Evolutionary conservation across 441 rosid genomes (phyloP), one percentile per base, ranked within the genome.

Genomic region (Pelargonium fulgidum): DNA sequence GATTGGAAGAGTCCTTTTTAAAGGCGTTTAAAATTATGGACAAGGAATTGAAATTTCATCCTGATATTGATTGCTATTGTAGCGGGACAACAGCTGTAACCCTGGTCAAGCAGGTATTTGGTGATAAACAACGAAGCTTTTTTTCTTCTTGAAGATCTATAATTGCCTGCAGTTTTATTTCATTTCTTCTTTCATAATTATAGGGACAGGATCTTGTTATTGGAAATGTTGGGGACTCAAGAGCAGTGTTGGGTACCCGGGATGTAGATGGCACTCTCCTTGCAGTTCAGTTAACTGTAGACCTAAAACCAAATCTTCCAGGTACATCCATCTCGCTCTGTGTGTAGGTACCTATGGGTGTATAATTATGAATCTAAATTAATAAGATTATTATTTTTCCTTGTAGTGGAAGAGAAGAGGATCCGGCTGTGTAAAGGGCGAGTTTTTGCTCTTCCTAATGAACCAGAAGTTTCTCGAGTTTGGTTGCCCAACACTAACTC

Each of bases 301-400:
- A 56, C 62, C 62, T 56, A 24, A 56, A 56, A 56, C 62, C 62
- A 56, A 56, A 56, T 56, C 62, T 56, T 56, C 62, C 62, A 17
- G 20, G 62, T 56, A 56, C 62, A 29, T 29, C 36, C 20, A 5
- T 54, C 62, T 56, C 56, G 13, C 17, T 45, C 0, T 13, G 5
- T n/a, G 14, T n/a, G 3, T 56, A 1, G 3, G 0, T 6, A 1
- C 17, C 1, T 54, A 1, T 14, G 19, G 17, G 61, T 17, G 61
- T 54, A 22, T 54, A 56, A 56, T 19, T 56, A 24, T 56, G 62
- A 56, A 19, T 56, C 13, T 7, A 19, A 19, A 56, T 56, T 56
- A 9, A 19, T 56, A 56, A 2, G 19, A 19, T 19, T 10, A 20
- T 19, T 56, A 42, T 14, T 19, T 56, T 17, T 17, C 12, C 62